Conservation (phyloP, 1,284 basidiomycete species). For the Sporisorium scitamineum region DNA sequence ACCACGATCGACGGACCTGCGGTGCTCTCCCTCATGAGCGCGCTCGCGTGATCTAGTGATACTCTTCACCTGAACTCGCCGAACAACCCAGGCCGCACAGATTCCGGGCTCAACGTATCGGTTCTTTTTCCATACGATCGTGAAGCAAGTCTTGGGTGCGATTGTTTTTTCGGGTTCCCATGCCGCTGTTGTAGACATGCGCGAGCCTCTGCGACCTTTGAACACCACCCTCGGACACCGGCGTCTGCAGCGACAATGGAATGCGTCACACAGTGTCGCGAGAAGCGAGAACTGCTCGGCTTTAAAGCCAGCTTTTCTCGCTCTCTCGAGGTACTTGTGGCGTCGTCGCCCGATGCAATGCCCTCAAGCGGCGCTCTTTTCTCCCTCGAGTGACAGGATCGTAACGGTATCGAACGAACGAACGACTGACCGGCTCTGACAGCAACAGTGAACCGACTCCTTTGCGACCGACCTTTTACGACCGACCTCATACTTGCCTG, state of each 20-base stretch:
- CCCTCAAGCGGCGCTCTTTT: constrained; percentile 44
- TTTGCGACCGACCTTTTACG: constrained; percentile 9
- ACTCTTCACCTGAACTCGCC: neutral
- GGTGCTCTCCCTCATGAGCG: constrained; percentile 8
- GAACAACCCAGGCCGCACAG: constrained; percentile 6
- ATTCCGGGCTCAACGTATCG: constrained; percentile 2
- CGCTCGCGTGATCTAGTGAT: constrained; percentile 12
- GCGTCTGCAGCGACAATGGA: constrained; percentile 42
- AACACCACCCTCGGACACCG: constrained; percentile 10
- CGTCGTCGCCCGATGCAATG: constrained; percentile 31
- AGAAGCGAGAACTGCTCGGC: constrained; percentile 15
- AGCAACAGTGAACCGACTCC: constrained; percentile 10
- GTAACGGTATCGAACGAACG: constrained; percentile 1
- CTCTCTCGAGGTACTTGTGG: constrained; percentile 5
- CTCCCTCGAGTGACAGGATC: constrained; percentile 7
- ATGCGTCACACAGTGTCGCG: constrained; percentile 15
- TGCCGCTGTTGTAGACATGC: constrained; percentile 19
- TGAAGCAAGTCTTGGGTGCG: constrained; percentile 9
- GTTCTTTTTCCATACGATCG: neutral
- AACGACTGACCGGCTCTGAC: constrained; percentile 19
- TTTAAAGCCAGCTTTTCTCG: constrained; percentile 35
- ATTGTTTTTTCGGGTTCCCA: constrained; percentile 3
- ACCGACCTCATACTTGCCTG: constrained; percentile 23
- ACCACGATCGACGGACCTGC: constrained; percentile 1
- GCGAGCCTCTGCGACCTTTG: constrained; percentile 13